These are phyloP conservation scores for Skeletonema costatum DNA, from an alignment of 108 stramenopile genomes.

Conservation along the genomic window DNA sequence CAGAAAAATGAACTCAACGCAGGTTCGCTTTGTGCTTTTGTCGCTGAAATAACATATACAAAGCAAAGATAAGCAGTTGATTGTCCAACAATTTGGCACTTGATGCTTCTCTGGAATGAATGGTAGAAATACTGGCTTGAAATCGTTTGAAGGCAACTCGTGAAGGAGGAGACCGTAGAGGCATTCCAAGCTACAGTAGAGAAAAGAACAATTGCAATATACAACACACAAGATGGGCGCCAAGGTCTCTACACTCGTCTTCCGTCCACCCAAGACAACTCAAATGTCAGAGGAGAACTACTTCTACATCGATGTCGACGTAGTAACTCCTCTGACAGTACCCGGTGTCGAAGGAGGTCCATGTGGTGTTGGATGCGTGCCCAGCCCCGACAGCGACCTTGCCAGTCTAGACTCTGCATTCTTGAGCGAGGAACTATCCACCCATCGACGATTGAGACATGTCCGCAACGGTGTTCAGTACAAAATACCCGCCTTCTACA, in stretches of 20 bases:
- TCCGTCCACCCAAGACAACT: constrained; percentile 51
- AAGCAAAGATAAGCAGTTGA: too few relatives aligned
- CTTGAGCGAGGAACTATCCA: background rate
- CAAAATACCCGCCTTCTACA: constrained; percentile 54
- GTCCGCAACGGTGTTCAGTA: constrained; percentile 13
- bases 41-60: too few relatives aligned
- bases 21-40: too few relatives aligned
- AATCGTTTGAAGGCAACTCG: too few relatives aligned
- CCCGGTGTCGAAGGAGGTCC: constrained; percentile 19
- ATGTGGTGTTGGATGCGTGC: background rate
- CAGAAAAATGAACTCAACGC: too few relatives aligned
- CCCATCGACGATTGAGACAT: background rate
- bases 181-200: background rate
- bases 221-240: constrained; percentile 38
- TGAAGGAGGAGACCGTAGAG: too few relatives aligned
- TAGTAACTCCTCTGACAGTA: constrained; percentile 20
- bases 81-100: too few relatives aligned
- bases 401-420: constrained; percentile 1
- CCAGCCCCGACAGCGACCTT: constrained; percentile 4
- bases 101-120: too few relatives aligned
- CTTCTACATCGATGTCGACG: constrained; percentile 48
- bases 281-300: constrained; percentile 39
- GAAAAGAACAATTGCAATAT: background rate
- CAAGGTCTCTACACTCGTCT: constrained; percentile 50
- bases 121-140: too few relatives aligned